phyloP scores from a whole-genome alignment of 2,329 filamentous ascomycete species.

The Paracamarosporium sp. region DNA sequence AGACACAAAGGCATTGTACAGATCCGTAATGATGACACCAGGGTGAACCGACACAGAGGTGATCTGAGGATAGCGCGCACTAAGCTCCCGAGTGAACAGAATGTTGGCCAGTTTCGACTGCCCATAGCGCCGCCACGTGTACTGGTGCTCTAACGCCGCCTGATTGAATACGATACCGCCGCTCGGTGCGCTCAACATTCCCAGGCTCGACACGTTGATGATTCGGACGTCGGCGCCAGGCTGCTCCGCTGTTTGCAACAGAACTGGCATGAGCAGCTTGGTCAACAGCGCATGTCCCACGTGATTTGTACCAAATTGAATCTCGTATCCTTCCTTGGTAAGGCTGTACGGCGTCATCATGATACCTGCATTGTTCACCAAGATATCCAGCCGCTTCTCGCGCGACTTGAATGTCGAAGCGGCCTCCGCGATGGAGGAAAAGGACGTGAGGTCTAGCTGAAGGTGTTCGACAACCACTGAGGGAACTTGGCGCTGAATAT shows the following conservation, averaged over 20 bases:
- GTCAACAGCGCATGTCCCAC: constrained; percentile 59
- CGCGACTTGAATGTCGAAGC: constrained; percentile 41
- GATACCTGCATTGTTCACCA: constrained; percentile 57
- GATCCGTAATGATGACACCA: constrained; percentile 55
- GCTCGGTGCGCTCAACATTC: constrained; percentile 25
- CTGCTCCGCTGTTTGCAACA: constrained; percentile 50
- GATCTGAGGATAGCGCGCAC: constrained; percentile 53
- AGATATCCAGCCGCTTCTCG: constrained; percentile 53
- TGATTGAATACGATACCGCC: constrained; percentile 47
- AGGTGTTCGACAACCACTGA: constrained; percentile 47
- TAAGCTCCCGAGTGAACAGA: constrained; percentile 53
- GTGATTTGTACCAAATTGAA: constrained; percentile 60
- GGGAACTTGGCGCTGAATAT: constrained; percentile 45
- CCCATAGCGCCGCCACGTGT: constrained; percentile 52
- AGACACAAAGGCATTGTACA: constrained; percentile 38
- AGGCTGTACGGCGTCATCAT: constrained; percentile 45
- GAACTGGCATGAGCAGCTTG: constrained; percentile 52
- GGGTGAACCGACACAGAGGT: constrained; percentile 56
- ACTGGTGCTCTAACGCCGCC: constrained; percentile 33
- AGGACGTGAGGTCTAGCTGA: constrained; percentile 51
- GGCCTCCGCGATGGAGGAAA: constrained; percentile 49
- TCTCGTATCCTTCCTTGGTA: constrained; percentile 58
- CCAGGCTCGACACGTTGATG: constrained; percentile 48
- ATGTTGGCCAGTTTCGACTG: constrained; percentile 60
- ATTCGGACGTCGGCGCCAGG: constrained; percentile 54